Evolutionary conservation across 2,329 filamentous ascomycete genomes (phyloP), one percentile per base, ranked within the genome.

Genomic region (Stagonosporopsis tanaceti): DNA sequence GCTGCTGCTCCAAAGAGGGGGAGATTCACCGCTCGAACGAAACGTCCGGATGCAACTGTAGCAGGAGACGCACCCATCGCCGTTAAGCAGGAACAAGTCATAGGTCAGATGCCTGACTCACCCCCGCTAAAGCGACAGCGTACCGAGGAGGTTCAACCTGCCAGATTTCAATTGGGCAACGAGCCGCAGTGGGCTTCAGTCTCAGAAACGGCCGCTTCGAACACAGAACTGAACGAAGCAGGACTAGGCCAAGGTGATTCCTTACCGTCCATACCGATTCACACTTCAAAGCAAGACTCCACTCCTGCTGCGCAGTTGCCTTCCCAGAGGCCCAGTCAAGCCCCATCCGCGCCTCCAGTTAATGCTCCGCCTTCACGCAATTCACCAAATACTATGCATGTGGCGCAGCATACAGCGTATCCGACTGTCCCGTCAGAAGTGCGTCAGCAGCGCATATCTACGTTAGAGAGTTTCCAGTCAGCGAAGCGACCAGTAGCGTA

Each of bases 71-170:
- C 14, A 3, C 14, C 37, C 9, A n/a, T 30, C 20, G 14, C 24
- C 1, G 38, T 52, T 4, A 44, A 52, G 20, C 24, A 44, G 24
- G 54, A 57, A 15, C 28, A 15, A 12, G 22, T 4, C 11, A 15
- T 12, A 14, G 34, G 32, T 12, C 14, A 47, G 17, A 25, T 53
- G 20, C 17, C 53, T 15, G 47, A 37, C 20, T 4, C 34, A n/a
- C 55, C 40, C 20, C 32, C 45, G 20, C 46, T 38, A 14, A 71
- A 72, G 46, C 54, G 68, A 53, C 57, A 50, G 41, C 64, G 67
- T 39, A 62, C 52, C 24, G 59, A 56, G 27, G 42, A 45, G 6
- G 47, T 17, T 15, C 35, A 46, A 30, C 15, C 25, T 11, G 8
- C 14, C 15, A 24, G n/a, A 5, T 6, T 17, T 25, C 15, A 14